Evolutionary conservation across 257 asterid species (phyloP).

Genomic region (Solanum neorickii): DNA sequence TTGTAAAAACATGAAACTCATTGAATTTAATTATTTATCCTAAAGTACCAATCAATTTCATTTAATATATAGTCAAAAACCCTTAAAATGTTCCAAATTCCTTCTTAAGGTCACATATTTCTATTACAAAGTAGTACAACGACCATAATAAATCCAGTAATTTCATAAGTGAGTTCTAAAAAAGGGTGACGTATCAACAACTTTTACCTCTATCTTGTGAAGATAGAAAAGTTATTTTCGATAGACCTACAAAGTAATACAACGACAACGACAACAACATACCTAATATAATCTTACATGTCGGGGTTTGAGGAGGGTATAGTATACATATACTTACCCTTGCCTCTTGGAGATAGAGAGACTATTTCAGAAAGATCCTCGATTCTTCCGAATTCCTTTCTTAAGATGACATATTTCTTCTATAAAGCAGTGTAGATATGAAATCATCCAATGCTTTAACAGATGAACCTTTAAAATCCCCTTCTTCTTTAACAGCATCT

Average conservation of each 20-base stretch:
- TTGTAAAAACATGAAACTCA: too few relatives aligned
- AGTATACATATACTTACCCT: rapidly evolving
- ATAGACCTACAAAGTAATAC: neutral
- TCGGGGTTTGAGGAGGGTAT: neutral
- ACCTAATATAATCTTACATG: neutral
- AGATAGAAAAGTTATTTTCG: rapidly evolving
- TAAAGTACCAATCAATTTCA: neutral
- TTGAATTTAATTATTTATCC: neutral
- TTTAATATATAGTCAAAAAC: neutral
- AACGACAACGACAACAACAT: neutral
- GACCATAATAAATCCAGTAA: rapidly evolving
- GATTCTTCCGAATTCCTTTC: neutral
- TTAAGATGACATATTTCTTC: neutral
- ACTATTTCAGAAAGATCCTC: neutral
- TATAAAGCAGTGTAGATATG: slow-evolving; percentile 23
- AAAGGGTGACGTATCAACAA: rapidly evolving
- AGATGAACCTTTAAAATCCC: slow-evolving; percentile 35
- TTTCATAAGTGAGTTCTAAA: neutral
- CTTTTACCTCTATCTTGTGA: neutral
- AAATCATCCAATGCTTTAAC: slow-evolving; percentile 44
- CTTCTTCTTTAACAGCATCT: slow-evolving; percentile 36
- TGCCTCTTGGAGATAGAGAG: neutral
- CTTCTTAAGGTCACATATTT: neutral
- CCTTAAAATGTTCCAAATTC: neutral
- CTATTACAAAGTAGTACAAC: neutral